These are phyloP conservation scores for Lasiosphaeria hispida DNA, from an alignment of 495 filamentous ascomycete species.

Conservation along the genomic window DNA sequence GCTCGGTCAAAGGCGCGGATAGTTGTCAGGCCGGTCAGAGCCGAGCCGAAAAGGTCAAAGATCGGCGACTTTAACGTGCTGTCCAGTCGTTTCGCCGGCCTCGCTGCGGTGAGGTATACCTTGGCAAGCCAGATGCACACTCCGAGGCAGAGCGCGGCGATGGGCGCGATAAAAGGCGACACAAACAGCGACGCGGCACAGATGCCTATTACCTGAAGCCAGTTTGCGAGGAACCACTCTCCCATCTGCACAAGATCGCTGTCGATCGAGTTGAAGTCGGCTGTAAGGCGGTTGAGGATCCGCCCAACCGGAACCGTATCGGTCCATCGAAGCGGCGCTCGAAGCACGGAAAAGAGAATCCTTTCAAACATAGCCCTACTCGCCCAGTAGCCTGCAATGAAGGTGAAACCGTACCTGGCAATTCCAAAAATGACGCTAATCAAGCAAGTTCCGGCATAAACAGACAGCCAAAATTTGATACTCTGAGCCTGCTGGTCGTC, in stretches of 20 bases:
- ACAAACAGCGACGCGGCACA: conserved; percentile 55
- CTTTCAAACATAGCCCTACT: conserved; percentile 59
- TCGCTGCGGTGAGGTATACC: conserved; percentile 60
- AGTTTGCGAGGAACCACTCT: conserved; percentile 47
- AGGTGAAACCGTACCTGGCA: conserved; percentile 51
- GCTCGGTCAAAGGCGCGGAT: conserved; percentile 66
- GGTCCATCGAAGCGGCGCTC: conserved; percentile 67
- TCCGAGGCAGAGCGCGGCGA: conserved; percentile 48
- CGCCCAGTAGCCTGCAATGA: conserved; percentile 52
- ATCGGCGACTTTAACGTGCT: conserved; percentile 65
- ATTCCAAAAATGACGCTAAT: conserved; percentile 50
- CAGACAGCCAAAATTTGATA: conserved; percentile 59
- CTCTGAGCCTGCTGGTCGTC: no score
- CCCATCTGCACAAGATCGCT: conserved; percentile 54
- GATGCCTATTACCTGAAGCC: conserved; percentile 52
- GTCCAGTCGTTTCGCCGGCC: conserved; percentile 71
- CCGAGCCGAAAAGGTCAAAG: conserved; percentile 66
- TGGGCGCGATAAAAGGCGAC: conserved; percentile 54
- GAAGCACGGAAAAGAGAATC: conserved; percentile 59
- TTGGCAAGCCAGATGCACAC: conserved; percentile 52
- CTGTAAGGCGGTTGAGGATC: conserved; percentile 71
- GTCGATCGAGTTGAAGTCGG: conserved; percentile 68
- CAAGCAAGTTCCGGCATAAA: conserved; percentile 60
- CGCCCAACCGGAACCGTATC: conserved; percentile 73
- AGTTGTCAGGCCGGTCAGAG: conserved; percentile 63